Evolutionary conservation across 169 alveolate genomes (phyloP).

Genomic region (Besnoitia besnoiti): DNA sequence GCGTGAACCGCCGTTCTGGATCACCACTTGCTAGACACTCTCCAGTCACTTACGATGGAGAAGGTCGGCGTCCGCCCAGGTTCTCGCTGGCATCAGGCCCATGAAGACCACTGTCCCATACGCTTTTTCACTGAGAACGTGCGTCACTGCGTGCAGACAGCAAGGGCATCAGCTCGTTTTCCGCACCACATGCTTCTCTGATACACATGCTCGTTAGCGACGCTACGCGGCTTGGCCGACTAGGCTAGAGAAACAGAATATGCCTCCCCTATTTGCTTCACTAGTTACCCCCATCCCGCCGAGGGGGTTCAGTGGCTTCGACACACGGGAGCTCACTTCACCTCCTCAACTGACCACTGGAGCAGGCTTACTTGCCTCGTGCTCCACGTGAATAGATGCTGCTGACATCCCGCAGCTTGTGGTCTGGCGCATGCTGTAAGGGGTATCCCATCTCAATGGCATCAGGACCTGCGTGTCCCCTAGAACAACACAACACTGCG

Average conservation of each 20-base stretch:
- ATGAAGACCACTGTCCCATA: conserved; percentile 66
- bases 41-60: conserved; percentile 48
- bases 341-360: no score
- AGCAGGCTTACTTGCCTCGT: conserved; percentile 39
- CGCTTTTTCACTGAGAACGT: conserved; percentile 56
- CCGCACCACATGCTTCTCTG: no score
- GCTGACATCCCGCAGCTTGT: conserved; percentile 61
- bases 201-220: no score
- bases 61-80: conserved; percentile 60
- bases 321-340: no score
- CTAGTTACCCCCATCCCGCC: no score
- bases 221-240: no score
- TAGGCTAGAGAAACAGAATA: no score
- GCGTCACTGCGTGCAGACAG: conserved; percentile 48
- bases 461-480: neutral
- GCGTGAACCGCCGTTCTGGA: no score
- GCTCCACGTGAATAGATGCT: conserved; percentile 59
- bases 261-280: no score
- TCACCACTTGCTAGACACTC: no score
- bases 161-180: neutral
- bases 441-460: conserved; percentile 44
- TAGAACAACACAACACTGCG: neutral
- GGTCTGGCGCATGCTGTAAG: conserved; percentile 58
- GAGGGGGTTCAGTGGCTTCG: no score
- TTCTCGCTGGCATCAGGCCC: conserved; percentile 64